Conservation (phyloP, 306 rosid species). For the Rosa rugosa region DNA sequence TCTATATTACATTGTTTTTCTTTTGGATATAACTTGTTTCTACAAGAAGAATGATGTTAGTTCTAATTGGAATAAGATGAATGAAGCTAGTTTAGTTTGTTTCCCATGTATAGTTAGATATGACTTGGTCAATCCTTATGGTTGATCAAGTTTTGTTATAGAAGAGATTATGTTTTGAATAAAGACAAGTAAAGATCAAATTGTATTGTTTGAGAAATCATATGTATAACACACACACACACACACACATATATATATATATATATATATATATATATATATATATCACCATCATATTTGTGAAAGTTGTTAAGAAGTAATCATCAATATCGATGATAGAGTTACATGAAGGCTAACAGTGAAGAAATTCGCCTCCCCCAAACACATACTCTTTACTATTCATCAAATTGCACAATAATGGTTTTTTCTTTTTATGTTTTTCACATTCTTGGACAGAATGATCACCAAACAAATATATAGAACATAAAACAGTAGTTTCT, state of each 20-base stretch:
- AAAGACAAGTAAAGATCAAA: not conserved
- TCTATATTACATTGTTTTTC: not conserved
- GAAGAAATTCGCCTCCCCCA: not conserved
- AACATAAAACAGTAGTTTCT: too few species aligned
- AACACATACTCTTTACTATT: too few species aligned
- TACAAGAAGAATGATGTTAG: too few species aligned
- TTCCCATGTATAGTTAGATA: not conserved
- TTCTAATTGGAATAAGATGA: not conserved
- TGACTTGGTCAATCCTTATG: not conserved
- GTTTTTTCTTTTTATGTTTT: too few species aligned
- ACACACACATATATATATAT: too few species aligned
- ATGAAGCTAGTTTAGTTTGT: not conserved
- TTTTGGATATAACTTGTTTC: not conserved
- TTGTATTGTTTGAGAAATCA: not conserved
- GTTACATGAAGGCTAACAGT: too few species aligned
- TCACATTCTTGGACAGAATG: too few species aligned
- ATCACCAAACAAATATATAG: too few species aligned
- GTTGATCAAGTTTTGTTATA: too few species aligned
- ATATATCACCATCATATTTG: not conserved
- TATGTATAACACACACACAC: not conserved
- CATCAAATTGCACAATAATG: too few species aligned
- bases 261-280: too few species aligned
- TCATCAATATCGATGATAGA: not conserved
- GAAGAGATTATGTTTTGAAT: not conserved
- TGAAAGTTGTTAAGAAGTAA: too few species aligned